Conservation (phyloP, 148 eudicot genomes). For the Fagopyrum homotropicum region DNA sequence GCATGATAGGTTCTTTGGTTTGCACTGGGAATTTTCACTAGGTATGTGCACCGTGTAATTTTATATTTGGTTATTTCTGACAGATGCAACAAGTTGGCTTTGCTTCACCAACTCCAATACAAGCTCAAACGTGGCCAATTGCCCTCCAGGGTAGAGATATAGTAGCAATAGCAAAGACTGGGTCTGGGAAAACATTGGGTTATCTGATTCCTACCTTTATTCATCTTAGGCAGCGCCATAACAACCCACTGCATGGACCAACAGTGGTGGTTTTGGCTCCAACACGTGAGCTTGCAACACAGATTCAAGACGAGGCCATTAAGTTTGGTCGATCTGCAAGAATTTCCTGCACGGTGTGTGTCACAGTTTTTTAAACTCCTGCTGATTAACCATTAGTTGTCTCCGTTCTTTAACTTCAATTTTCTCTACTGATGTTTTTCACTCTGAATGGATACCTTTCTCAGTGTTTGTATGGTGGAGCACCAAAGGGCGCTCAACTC, state of each 20-base stretch:
- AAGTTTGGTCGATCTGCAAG: constrained; percentile 89
- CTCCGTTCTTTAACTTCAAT: background rate
- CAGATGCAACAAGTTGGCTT: constrained; percentile 90
- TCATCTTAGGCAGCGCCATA: constrained; percentile 57
- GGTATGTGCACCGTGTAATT: constrained; percentile 5
- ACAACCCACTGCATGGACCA: constrained; percentile 82
- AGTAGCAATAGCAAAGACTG: constrained; percentile 98
- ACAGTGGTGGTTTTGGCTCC: constrained; percentile 92
- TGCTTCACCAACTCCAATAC: constrained; percentile 89
- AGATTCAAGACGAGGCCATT: constrained; percentile 82
- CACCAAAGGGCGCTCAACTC: constrained; percentile 78
- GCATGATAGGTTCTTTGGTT: constrained; percentile 2
- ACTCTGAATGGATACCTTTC: constrained; percentile 10
- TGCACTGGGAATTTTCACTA: background rate
- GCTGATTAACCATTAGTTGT: background rate
- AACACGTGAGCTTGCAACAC: constrained; percentile 94
- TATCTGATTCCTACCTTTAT: constrained; percentile 90
- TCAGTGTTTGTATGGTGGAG: constrained; percentile 97
- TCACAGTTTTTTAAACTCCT: background rate
- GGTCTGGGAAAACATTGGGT: constrained; percentile 97
- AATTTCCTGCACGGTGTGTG: constrained; percentile 70
- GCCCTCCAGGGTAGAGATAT: constrained; percentile 82
- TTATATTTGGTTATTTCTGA: constrained; percentile 6
- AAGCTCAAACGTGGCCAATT: constrained; percentile 99
- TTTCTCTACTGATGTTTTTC: background rate